phyloP scores from a whole-genome alignment of 1,284 basidiomycete species.

The Sparassis latifolia region DNA sequence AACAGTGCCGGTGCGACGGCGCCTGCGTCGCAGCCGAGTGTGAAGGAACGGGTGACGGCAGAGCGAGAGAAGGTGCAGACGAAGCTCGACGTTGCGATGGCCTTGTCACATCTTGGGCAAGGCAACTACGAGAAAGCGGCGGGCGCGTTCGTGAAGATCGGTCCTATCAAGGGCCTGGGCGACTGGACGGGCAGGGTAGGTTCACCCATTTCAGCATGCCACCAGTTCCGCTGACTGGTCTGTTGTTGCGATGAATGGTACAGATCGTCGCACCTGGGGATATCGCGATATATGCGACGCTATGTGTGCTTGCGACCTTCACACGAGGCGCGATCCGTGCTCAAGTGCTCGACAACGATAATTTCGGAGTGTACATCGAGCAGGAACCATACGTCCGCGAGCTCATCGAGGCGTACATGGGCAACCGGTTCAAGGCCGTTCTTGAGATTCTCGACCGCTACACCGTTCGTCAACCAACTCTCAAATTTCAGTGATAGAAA shows the following conservation, averaged over 20 bases:
- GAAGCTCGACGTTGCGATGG: conserved; percentile 75
- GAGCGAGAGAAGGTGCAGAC: conserved; percentile 65
- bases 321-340: conserved; percentile 63
- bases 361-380: conserved; percentile 74
- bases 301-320: conserved; percentile 77
- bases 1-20: conserved; percentile 17
- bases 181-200: conserved; percentile 66
- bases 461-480: conserved; percentile 46
- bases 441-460: conserved; percentile 67
- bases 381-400: conserved; percentile 82
- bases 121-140: conserved; percentile 75
- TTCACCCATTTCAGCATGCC: background rate
- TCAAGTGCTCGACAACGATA: conserved; percentile 62
- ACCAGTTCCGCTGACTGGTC: background rate
- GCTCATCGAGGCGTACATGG: conserved; percentile 76
- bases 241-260: background rate
- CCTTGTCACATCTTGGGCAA: conserved; percentile 64
- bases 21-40: conserved; percentile 10
- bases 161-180: conserved; percentile 54
- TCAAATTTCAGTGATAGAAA: background rate
- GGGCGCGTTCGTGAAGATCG: conserved; percentile 58
- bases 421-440: conserved; percentile 75
- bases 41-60: conserved; percentile 34
- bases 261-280: conserved; percentile 74
- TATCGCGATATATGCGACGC: conserved; percentile 76